Evolutionary conservation across 1,284 basidiomycete species (phyloP).

Genomic region (Bondarzewia mesenterica): DNA sequence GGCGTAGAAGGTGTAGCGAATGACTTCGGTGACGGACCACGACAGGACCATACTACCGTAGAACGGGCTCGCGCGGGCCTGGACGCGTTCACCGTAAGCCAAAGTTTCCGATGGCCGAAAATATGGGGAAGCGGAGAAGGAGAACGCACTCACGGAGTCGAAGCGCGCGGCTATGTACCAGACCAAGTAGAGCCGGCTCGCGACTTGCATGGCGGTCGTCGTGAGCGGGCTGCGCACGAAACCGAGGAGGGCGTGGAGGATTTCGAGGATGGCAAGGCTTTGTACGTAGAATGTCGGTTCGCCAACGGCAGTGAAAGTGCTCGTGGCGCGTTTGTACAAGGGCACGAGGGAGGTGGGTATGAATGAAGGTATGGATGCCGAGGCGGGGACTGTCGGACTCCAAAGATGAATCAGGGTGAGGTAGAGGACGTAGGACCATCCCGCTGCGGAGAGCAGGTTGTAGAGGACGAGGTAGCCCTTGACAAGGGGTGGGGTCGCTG

Average conservation of each 20-base stretch:
- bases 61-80: slow-evolving; percentile 71
- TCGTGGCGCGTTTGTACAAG: slow-evolving; percentile 35
- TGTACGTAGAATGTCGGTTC: slow-evolving; percentile 67
- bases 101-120: background rate
- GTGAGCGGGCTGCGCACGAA: slow-evolving; percentile 81
- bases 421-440: slow-evolving; percentile 69
- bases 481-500: slow-evolving; percentile 16
- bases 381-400: slow-evolving; percentile 19
- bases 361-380: slow-evolving; percentile 14
- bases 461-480: slow-evolving; percentile 71
- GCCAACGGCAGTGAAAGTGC: slow-evolving; percentile 50
- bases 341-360: slow-evolving; percentile 12
- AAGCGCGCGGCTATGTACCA: slow-evolving; percentile 77
- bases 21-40: slow-evolving; percentile 89
- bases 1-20: slow-evolving; percentile 91
- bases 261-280: slow-evolving; percentile 74
- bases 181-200: slow-evolving; percentile 79
- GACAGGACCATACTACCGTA: slow-evolving; percentile 92
- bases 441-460: slow-evolving; percentile 66
- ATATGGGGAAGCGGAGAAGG: background rate
- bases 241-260: slow-evolving; percentile 75
- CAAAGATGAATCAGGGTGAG: slow-evolving; percentile 41
- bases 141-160: slow-evolving; percentile 36
- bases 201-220: slow-evolving; percentile 84
- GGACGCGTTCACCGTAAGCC: slow-evolving; percentile 5